phyloP scores from a whole-genome alignment of 2,329 filamentous ascomycete species.

The Colletotrichum falcatum region DNA sequence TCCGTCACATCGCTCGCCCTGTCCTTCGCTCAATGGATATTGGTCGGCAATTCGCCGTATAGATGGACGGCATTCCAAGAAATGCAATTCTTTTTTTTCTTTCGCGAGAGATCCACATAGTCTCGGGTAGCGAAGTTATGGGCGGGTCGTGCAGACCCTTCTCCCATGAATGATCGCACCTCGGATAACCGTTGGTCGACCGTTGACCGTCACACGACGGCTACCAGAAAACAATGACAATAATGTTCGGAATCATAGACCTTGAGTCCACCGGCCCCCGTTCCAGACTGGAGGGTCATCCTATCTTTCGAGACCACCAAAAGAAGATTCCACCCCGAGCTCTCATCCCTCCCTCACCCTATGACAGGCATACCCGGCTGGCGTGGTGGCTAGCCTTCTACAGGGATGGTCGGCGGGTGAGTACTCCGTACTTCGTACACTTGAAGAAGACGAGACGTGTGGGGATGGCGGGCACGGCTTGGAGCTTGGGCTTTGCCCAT shows the following conservation, averaged over 20 bases:
- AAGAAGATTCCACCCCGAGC: slow-evolving; percentile 3
- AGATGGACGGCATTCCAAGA: neutral
- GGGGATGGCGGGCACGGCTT: slow-evolving; percentile 36
- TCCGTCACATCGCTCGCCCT: slow-evolving; percentile 18
- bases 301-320: neutral
- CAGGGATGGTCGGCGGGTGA: slow-evolving; percentile 23
- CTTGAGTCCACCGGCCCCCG: neutral
- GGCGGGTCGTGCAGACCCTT: slow-evolving; percentile 6
- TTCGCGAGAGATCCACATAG: slow-evolving; percentile 17
- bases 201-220: slow-evolving; percentile 18
- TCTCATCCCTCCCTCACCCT: slow-evolving; percentile 18
- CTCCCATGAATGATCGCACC: slow-evolving; percentile 21
- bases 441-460: slow-evolving; percentile 37
- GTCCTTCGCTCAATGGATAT: neutral
- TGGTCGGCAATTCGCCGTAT: neutral
- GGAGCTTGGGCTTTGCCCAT: slow-evolving; percentile 29
- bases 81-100: slow-evolving; percentile 1
- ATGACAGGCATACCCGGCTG: slow-evolving; percentile 34
- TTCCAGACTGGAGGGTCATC: neutral
- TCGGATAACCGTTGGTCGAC: neutral
- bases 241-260: neutral
- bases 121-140: neutral
- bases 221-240: neutral
- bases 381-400: slow-evolving; percentile 25
- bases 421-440: too few relatives aligned